A percentile compares a stretch with the other conserved stretches of the same genome.
phyloP scores from a whole-genome alignment of 306 rosid species.

The Inga leiocalycina region DNA sequence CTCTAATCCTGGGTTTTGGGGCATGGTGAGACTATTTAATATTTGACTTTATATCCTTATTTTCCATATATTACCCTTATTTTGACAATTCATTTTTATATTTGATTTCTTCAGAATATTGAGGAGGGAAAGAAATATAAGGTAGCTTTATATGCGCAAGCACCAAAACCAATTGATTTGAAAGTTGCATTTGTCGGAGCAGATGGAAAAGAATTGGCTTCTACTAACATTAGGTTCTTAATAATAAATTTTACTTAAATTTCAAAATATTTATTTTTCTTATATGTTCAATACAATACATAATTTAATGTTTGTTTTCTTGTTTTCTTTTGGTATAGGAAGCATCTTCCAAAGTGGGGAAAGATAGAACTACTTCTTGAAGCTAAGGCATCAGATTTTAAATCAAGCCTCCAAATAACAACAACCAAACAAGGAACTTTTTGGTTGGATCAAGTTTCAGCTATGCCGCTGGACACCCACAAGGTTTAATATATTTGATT shows the following conservation, averaged over 20 bases:
- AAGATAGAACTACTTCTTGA: not conserved
- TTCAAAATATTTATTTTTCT: too few species aligned
- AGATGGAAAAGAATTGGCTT: too few species aligned
- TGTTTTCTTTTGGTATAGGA: not conserved
- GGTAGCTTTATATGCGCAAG: too few species aligned
- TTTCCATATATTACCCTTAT: not conserved
- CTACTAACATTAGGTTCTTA: too few species aligned
- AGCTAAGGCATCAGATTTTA: conserved; percentile 15
- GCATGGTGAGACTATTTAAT: conserved; percentile 53
- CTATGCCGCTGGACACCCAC: not conserved
- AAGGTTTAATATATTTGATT: not conserved
- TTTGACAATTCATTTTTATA: too few species aligned
- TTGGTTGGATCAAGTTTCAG: conserved; percentile 38
- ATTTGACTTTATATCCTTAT: not conserved
- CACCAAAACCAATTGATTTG: not conserved
- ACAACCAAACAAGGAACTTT: conserved; percentile 35
- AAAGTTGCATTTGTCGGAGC: too few species aligned
- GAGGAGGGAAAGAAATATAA: too few species aligned
- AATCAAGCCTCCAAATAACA: conserved; percentile 33
- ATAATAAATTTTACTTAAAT: too few species aligned
- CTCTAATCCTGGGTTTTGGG: conserved; percentile 42
- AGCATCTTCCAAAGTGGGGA: conserved; percentile 40
- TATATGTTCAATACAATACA: too few species aligned
- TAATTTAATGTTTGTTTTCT: conserved; percentile 33
- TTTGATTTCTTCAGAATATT: too few species aligned